Evolutionary conservation across 345 rosid species (phyloP), one percentile per base, ranked within the genome.

Genomic region (Euclidium syriacum): DNA sequence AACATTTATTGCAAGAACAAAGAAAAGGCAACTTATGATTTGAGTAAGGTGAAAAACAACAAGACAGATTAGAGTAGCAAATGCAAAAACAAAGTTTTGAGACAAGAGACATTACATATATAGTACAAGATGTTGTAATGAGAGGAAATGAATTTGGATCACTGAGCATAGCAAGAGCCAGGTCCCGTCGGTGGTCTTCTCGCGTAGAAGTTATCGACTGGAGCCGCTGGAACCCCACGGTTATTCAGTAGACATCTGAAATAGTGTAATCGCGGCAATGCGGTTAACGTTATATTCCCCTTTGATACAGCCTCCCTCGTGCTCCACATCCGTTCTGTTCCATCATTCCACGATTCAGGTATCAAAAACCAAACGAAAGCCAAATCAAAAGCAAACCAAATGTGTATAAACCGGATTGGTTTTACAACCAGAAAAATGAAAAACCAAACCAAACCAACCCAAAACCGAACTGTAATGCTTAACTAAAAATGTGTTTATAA

Each of bases 141-240:
- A 16, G 12, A 36, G 10, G 17, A 46, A 11, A 29, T 43, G 48
- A n/a, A 9, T 54, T 56, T 64, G 67, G 57, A 26, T 81, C 74
- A 94, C 39, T 85, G 96, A 68, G 58, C 85, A 58, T 85, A 90
- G 82, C 99, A 90, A 42, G 95, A 85, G 1, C 85, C 88, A 0
- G 96, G 90, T 57, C 90, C 95, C 0, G 14, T 19, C 2, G 99
- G 99, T 30, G 87, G 81, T 16, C 57, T 66, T 52, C 90, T 72
- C 0, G 90, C 99, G 17, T 76, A 78, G 10, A 4, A 7, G 62
- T 85, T 90, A 16, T 74, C 46, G 23, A 81, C 90, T 0, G 99
- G 96, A 73, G 95, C 96, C 5, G 97, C 96, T 47, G 70, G 83
- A 62, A 90, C 77, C 42, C 96, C 97, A 0, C 96, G 88, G 51